Conservation (phyloP, 176 grass and related monocot genomes). For the Avena atlantica region DNA sequence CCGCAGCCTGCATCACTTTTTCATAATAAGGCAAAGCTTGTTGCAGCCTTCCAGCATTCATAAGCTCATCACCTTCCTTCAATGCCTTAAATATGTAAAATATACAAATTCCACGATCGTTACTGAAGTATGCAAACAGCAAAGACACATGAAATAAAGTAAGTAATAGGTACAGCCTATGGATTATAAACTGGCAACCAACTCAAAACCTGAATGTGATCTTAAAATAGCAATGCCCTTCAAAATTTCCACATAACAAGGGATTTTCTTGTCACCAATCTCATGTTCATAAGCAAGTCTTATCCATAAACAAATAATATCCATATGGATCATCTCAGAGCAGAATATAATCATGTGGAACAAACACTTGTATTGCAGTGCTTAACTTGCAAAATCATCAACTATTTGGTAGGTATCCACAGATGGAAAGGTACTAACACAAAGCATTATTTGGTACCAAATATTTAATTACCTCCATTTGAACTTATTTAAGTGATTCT, state of each 20-base stretch:
- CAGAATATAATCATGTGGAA: conserved; percentile 28
- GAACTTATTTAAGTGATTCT: conserved; percentile 8
- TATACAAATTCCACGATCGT: conserved; percentile 3
- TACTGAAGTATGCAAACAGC: conserved; percentile 8
- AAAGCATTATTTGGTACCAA: conserved; percentile 4
- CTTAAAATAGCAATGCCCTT: neutral
- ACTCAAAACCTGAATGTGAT: conserved; percentile 31
- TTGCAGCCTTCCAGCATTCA: conserved; percentile 84
- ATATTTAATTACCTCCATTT: conserved; percentile 10
- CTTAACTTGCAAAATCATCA: conserved; percentile 1
- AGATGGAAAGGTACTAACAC: neutral
- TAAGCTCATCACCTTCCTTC: conserved; percentile 82
- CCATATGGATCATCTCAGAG: neutral
- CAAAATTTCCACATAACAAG: conserved; percentile 2
- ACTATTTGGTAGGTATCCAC: neutral
- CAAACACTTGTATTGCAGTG: neutral
- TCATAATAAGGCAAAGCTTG: conserved; percentile 87
- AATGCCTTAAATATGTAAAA: conserved; percentile 65
- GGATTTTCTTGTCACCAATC: neutral
- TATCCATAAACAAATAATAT: conserved; percentile 8
- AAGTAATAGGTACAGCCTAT: conserved; percentile 18
- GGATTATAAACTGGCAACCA: conserved; percentile 3
- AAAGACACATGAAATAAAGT: conserved; percentile 9
- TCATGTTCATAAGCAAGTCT: conserved; percentile 18
- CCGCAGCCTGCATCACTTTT: conserved; percentile 81